A percentile compares a stretch with the other conserved stretches of the same genome.
Conservation (phyloP, 2,329 filamentous ascomycete species). For the Emmonsia crescens region DNA sequence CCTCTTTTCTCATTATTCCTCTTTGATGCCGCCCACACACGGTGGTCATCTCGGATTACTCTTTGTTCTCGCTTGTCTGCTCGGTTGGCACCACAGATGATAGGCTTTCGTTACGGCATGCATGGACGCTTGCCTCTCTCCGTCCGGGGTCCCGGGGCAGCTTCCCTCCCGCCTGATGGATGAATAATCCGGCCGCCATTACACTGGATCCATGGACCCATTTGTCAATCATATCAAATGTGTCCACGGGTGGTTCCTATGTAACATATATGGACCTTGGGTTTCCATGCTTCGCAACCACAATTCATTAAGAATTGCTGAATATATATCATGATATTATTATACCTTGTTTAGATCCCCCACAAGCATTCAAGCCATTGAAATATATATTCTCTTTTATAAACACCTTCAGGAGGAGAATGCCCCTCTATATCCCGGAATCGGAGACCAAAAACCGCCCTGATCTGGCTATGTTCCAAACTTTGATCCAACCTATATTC, state of each 20-base stretch:
- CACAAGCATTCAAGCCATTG: neutral
- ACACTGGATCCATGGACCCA: neutral
- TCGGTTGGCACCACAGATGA: neutral
- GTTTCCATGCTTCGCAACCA: neutral
- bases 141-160: neutral
- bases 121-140: neutral
- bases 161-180: neutral
- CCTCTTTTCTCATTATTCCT: neutral
- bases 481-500: constrained; percentile 18
- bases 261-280: neutral
- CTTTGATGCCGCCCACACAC: neutral
- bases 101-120: neutral
- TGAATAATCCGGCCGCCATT: neutral
- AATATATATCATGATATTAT: neutral
- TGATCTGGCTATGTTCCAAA: constrained; percentile 4
- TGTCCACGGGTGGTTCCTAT: neutral
- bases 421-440: constrained; percentile 1
- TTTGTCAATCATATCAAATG: neutral
- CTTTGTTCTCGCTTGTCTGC: constrained; percentile 1
- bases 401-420: neutral
- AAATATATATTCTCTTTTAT: neutral
- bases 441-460: neutral
- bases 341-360: neutral
- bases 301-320: neutral
- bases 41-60: neutral